phyloP scores from a whole-genome alignment of 1,284 basidiomycete species.

The Pascua guehoae region DNA sequence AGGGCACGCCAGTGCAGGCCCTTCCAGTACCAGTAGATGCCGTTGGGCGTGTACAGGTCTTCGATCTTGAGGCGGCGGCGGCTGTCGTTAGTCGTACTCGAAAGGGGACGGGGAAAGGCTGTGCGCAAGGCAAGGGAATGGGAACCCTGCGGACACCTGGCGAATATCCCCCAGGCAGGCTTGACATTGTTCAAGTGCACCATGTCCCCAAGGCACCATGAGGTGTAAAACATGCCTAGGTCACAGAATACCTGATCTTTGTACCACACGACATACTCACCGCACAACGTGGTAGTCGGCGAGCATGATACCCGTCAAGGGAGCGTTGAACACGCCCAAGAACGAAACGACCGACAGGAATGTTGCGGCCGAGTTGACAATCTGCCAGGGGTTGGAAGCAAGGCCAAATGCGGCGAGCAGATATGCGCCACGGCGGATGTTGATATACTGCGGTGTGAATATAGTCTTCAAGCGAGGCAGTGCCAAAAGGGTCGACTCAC shows the following conservation, averaged over 20 bases:
- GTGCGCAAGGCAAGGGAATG: too few species aligned
- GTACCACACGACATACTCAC: too few species aligned
- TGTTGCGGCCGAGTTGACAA: slow-evolving; percentile 35
- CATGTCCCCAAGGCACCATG: too few species aligned
- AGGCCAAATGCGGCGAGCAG: slow-evolving; percentile 37
- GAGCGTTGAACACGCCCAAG: slow-evolving; percentile 44
- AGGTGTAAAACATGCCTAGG: too few species aligned
- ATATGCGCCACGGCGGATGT: slow-evolving; percentile 47
- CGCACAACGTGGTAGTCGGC: slow-evolving; percentile 50
- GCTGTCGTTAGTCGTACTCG: too few species aligned
- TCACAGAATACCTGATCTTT: too few species aligned
- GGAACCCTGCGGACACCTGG: too few species aligned
- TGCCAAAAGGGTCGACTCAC: neutral
- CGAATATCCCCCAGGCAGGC: too few species aligned
- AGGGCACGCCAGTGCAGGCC: slow-evolving; percentile 31
- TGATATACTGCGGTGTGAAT: slow-evolving; percentile 33
- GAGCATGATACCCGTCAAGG: slow-evolving; percentile 47
- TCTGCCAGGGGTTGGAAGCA: slow-evolving; percentile 47
- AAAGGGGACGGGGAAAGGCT: too few species aligned
- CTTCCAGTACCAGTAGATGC: slow-evolving; percentile 32
- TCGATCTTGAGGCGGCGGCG: slow-evolving; percentile 39
- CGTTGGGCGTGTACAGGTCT: slow-evolving; percentile 29
- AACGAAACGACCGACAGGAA: slow-evolving; percentile 45
- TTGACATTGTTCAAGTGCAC: too few species aligned
- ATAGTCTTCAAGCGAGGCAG: too few species aligned